These are phyloP conservation scores for Sugiyamaella novakii DNA, from an alignment of 1,139 yeast species.

Conservation along the genomic window DNA sequence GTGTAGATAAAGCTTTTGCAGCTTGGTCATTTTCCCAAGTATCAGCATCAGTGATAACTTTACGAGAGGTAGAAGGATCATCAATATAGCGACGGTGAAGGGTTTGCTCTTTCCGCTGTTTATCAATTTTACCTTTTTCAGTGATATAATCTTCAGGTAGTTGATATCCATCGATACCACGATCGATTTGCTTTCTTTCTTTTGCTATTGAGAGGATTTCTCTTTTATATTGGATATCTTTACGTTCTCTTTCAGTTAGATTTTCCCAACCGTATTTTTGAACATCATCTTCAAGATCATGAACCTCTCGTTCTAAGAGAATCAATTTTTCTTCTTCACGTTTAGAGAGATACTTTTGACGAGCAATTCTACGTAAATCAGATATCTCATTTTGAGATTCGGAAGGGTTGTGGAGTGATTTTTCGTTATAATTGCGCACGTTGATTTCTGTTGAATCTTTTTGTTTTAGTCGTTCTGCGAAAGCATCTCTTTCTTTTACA, in stretches of 20 bases:
- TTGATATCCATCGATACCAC: conserved; percentile 47
- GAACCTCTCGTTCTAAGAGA: conserved; percentile 52
- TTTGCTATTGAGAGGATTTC: conserved; percentile 49
- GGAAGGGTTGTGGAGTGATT: conserved; percentile 10
- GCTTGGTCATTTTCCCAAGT: conserved; percentile 71
- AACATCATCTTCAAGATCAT: conserved; percentile 51
- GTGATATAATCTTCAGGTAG: conserved; percentile 60
- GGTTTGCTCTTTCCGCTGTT: conserved; percentile 52
- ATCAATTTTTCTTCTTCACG: conserved; percentile 52
- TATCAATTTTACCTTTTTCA: conserved; percentile 55
- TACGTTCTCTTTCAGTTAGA: conserved; percentile 52
- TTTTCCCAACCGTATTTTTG: conserved; percentile 52
- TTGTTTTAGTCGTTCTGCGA: conserved; percentile 36
- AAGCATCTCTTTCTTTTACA: conserved; percentile 38
- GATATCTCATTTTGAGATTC: conserved; percentile 29
- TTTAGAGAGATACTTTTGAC: conserved; percentile 52
- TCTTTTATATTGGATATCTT: conserved; percentile 55
- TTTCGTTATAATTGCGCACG: conserved; percentile 15
- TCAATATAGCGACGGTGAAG: conserved; percentile 42
- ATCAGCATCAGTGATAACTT: conserved; percentile 44
- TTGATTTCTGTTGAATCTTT: conserved; percentile 28
- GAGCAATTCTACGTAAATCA: conserved; percentile 49
- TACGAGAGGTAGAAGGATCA: conserved; percentile 40
- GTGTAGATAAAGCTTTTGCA: conserved; percentile 46
- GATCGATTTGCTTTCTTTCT: conserved; percentile 46